Conservation (phyloP, 768 basidiomycete species). For the Boletus barrowsii region DNA sequence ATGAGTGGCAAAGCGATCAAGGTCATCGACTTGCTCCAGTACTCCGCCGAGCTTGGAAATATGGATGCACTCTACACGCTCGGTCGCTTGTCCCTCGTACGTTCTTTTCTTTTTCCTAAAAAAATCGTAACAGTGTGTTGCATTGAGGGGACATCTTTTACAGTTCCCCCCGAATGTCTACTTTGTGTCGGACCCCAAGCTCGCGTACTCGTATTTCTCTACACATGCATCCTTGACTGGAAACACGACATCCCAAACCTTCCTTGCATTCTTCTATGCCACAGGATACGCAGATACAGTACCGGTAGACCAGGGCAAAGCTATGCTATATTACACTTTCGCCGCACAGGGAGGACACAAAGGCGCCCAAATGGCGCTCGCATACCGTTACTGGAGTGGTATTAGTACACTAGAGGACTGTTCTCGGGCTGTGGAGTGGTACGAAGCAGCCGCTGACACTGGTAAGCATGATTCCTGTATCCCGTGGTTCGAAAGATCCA, state of each 20-base stretch:
- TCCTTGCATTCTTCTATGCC: conserved; percentile 84
- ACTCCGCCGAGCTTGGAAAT: conserved; percentile 78
- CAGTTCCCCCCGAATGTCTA: conserved; percentile 75
- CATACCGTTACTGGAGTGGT: conserved; percentile 93
- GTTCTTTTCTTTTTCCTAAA: conserved; percentile 20
- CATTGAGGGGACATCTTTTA: background rate
- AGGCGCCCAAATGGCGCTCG: conserved; percentile 89
- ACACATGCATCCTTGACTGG: conserved; percentile 68
- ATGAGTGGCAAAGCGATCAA: conserved; percentile 71
- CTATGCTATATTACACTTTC: conserved; percentile 92
- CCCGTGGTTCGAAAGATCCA: background rate
- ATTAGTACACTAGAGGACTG: conserved; percentile 91
- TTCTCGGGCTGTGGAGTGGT: conserved; percentile 80
- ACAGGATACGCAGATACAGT: conserved; percentile 73
- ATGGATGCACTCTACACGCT: conserved; percentile 68
- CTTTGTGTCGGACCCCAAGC: conserved; percentile 56
- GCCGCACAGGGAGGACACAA: conserved; percentile 85
- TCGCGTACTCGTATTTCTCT: conserved; percentile 62
- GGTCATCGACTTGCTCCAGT: conserved; percentile 74
- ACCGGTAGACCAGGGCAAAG: conserved; percentile 70
- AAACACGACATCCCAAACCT: conserved; percentile 82
- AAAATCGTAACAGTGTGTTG: background rate
- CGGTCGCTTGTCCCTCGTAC: conserved; percentile 64
- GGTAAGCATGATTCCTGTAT: conserved; percentile 44
- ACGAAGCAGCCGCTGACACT: conserved; percentile 84